Evolutionary conservation across 169 alveolate species (phyloP).

Genomic region (Eimeria falciformis): DNA sequence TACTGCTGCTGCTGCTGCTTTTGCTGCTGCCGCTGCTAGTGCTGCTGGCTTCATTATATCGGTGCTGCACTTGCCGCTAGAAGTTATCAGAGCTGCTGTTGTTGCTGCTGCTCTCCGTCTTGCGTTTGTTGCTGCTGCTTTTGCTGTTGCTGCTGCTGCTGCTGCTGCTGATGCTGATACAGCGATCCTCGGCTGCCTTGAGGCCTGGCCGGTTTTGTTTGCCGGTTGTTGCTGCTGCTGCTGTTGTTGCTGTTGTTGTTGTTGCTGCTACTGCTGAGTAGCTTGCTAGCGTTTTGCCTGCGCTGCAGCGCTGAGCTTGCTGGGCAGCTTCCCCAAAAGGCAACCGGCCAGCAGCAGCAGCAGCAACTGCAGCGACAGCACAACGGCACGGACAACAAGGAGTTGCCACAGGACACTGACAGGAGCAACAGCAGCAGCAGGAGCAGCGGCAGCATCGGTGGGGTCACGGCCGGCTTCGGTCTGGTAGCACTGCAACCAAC

Average conservation of each 20-base stretch:
- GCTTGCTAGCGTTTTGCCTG: not conserved
- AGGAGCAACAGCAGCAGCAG: not conserved
- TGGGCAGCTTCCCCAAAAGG: not conserved
- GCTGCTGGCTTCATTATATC: not conserved
- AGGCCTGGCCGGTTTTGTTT: too few species aligned
- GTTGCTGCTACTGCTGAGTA: not conserved
- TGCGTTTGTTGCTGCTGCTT: conserved; percentile 16
- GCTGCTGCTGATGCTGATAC: conserved; percentile 18
- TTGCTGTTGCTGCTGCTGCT: not conserved
- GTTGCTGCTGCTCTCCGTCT: conserved; percentile 12
- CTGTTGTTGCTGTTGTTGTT: not conserved
- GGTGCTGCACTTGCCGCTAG: not conserved
- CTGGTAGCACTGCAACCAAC: too few species aligned
- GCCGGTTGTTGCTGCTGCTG: conserved; percentile 9
- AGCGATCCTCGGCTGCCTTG: too few species aligned
- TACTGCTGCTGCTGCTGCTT: conserved; percentile 43
- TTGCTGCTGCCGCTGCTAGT: conserved; percentile 31
- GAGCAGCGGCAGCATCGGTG: not conserved
- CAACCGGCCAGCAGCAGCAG: not conserved
- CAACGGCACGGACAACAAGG: too few species aligned
- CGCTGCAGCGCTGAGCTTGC: conserved; percentile 40
- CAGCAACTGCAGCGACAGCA: too few species aligned
- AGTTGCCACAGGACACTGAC: not conserved
- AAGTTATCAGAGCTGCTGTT: not conserved
- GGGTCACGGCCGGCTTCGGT: too few species aligned